Base-by-base conservation (phyloP, 2,329 filamentous ascomycete genomes). In the Trichoderma harzianum region DNA sequence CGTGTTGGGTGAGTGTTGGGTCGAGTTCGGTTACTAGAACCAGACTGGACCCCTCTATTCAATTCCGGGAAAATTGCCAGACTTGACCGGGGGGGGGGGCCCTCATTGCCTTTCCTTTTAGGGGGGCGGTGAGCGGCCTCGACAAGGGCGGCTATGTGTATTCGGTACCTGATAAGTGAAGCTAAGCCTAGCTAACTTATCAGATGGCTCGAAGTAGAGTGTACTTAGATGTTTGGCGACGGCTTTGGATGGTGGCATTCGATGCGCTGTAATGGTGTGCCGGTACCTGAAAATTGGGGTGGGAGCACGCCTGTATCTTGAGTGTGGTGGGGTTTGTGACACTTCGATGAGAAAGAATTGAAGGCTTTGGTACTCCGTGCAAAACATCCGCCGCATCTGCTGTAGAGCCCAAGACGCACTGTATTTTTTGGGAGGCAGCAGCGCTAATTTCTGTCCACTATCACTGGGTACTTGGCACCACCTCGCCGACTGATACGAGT, bases 211-310 rank as follows among this genome's bases (percentile, higher is more conserved):
- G 10, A 64, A 3, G 62, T 65, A 60, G 53, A n/a, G 28, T 24
- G 36, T 60, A 69, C 57, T 11, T 6, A 3, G 39, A n/a, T 4
- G 30, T 18, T 60, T n/a, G 24, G 18, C 28, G 28, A n/a, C 57
- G 57, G 57, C 28, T 39, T 39, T n/a, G 26, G 34, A 69, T 69
- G 57, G 55, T 51, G n/a, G 32, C 36, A 68, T 51, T 51, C 24
- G 43, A 21, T 32, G 32, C n/a, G 65, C 34, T 43, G 21, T 18
- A 24, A 26, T 68, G 65, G 34, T 30, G 51, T 60, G 53, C 18
- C 34, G 65, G 65, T 68, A 47, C 65, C 65, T 68, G 65, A 60
- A 68, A 68, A 47, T 32, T 60, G 57, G 55, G 28, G 28, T 34
- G 57, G 57, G 6, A 32, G 34, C 3, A 2, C n/a, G 57, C 57